Evolutionary conservation across 176 grass and related monocot genomes (phyloP).

Genomic region (Thinopyrum elongatum): DNA sequence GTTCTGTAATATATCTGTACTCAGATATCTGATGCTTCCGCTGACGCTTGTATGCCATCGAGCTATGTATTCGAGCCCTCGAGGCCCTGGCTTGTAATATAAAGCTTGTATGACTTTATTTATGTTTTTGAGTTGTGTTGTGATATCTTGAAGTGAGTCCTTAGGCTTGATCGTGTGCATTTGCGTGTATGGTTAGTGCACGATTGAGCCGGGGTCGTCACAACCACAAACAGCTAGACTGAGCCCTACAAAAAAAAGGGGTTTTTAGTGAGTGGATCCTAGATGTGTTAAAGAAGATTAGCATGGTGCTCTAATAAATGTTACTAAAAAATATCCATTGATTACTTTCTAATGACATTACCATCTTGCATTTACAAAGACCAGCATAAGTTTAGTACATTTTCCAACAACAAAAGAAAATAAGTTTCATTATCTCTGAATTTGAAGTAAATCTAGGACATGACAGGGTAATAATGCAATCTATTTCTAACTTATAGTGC

Average conservation of each 20-base stretch:
- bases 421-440: background rate
- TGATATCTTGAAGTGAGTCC: too few species aligned
- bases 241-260: conserved; percentile 57
- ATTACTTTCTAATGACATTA: background rate
- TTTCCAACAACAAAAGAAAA: background rate
- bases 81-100: too few species aligned
- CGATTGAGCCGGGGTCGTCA: too few species aligned
- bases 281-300: background rate
- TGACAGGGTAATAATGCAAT: background rate
- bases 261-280: too few species aligned
- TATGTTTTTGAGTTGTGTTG: too few species aligned
- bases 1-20: too few species aligned
- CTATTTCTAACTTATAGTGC: background rate
- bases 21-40: too few species aligned
- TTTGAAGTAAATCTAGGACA: background rate
- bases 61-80: too few species aligned
- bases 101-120: too few species aligned
- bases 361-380: background rate
- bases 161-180: too few species aligned
- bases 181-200: too few species aligned
- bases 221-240: conserved; percentile 78
- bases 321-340: background rate
- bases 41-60: too few species aligned
- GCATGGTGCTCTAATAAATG: background rate
- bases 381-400: background rate